phyloP scores from a whole-genome alignment of 768 basidiomycete species.

The Russula sp. region DNA sequence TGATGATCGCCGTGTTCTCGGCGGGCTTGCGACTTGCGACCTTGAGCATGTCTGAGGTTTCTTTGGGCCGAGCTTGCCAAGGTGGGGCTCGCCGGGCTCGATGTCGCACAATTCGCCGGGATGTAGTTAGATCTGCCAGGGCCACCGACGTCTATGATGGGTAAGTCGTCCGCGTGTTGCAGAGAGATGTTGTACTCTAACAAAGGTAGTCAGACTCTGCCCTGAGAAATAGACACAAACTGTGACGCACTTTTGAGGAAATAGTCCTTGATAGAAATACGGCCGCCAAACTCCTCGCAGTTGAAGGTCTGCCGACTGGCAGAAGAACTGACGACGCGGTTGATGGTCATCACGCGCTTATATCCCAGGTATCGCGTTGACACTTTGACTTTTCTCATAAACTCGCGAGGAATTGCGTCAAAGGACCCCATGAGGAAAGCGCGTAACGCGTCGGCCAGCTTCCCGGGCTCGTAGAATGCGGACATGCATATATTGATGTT shows the following conservation, averaged over 20 bases:
- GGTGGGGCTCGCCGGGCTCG: slow-evolving; percentile 54
- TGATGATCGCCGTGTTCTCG: slow-evolving; percentile 56
- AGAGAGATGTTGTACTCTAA: slow-evolving; percentile 60
- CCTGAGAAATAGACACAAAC: not conserved
- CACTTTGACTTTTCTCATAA: slow-evolving; percentile 56
- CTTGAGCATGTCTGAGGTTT: slow-evolving; percentile 69
- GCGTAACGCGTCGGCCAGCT: slow-evolving; percentile 56
- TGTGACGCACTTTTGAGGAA: slow-evolving; percentile 55
- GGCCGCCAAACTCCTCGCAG: slow-evolving; percentile 54
- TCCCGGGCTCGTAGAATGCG: slow-evolving; percentile 56
- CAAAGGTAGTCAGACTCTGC: not conserved
- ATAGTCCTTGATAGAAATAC: slow-evolving; percentile 59
- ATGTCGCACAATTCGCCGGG: slow-evolving; percentile 75
- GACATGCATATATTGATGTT: slow-evolving; percentile 56
- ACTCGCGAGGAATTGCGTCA: slow-evolving; percentile 47
- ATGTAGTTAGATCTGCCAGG: slow-evolving; percentile 41
- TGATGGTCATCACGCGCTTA: slow-evolving; percentile 30
- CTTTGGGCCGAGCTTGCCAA: slow-evolving; percentile 55
- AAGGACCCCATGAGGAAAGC: slow-evolving; percentile 45
- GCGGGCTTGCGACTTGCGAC: slow-evolving; percentile 62
- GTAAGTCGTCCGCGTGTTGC: slow-evolving; percentile 39
- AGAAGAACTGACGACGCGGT: slow-evolving; percentile 40
- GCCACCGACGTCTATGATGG: slow-evolving; percentile 39
- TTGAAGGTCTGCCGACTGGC: slow-evolving; percentile 53
- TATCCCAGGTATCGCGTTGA: slow-evolving; percentile 50